Conservation (phyloP, 164 flowering plant species). For the Nymphaea thermarum region DNA sequence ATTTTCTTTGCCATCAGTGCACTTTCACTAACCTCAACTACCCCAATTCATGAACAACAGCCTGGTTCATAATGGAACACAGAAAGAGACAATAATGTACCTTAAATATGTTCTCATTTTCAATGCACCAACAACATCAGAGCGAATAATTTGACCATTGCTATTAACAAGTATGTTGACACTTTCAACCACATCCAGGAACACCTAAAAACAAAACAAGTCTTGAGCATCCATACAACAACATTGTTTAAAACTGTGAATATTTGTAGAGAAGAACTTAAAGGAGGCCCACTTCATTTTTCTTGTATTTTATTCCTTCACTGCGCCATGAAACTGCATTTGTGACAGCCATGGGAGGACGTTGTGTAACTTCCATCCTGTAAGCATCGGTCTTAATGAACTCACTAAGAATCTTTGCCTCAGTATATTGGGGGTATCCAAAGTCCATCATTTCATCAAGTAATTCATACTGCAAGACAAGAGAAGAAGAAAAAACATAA, state of each 20-base stretch:
- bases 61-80: too few species aligned
- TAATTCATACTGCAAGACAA: conserved; percentile 64
- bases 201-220: conserved; percentile 36
- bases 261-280: too few species aligned
- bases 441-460: conserved; percentile 99
- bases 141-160: conserved; percentile 90
- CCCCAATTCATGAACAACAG: too few species aligned
- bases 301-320: conserved; percentile 95
- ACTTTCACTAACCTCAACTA: too few species aligned
- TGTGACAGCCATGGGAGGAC: conserved; percentile 99
- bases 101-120: conserved; percentile 98
- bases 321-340: conserved; percentile 99
- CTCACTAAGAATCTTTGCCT: conserved; percentile 94
- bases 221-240: background rate
- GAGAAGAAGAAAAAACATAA: too few species aligned
- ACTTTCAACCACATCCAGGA: conserved; percentile 95
- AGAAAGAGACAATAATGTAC: too few species aligned
- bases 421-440: conserved; percentile 97
- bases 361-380: conserved; percentile 91
- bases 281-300: conserved; percentile 63
- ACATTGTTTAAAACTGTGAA: background rate
- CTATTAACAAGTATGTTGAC: conserved; percentile 98
- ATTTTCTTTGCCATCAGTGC: too few species aligned
- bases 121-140: conserved; percentile 95
- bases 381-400: conserved; percentile 99